Evolutionary conservation across 345 rosid species (phyloP).

Genomic region (Mercurialis annua): DNA sequence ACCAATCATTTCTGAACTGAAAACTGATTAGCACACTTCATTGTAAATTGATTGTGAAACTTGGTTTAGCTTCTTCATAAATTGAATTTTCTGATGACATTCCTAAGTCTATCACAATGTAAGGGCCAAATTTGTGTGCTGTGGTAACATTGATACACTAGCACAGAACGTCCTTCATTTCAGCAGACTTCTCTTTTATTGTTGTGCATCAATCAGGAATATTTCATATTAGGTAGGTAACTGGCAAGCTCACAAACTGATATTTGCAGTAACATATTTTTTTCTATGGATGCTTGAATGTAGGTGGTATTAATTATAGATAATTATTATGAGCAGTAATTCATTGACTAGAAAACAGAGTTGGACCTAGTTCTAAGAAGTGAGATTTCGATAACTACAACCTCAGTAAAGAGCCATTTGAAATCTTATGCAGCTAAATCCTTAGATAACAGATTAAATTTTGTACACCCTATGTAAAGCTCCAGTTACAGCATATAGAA

Average conservation of each 20-base stretch:
- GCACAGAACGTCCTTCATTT: not conserved
- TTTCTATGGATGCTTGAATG: not conserved
- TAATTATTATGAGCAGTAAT: not conserved
- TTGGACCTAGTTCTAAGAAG: not conserved
- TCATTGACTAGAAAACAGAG: not conserved
- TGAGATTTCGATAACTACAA: not conserved
- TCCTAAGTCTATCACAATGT: not conserved
- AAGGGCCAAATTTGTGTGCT: not conserved
- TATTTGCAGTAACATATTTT: not conserved
- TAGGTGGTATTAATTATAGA: not conserved
- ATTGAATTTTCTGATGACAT: not conserved
- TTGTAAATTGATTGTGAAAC: not conserved
- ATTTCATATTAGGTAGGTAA: not conserved
- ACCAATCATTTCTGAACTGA: too few species aligned
- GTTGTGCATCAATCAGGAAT: not conserved
- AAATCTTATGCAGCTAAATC: not conserved
- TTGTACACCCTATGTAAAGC: not conserved
- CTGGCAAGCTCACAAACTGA: not conserved
- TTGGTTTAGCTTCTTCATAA: not conserved
- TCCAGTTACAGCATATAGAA: not conserved
- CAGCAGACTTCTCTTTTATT: not conserved
- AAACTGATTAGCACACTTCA: too few species aligned
- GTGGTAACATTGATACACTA: not conserved
- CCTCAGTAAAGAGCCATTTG: too few species aligned
- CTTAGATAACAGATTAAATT: not conserved